phyloP scores from a whole-genome alignment of 768 basidiomycete genomes.

The Roridomyces roridus region DNA sequence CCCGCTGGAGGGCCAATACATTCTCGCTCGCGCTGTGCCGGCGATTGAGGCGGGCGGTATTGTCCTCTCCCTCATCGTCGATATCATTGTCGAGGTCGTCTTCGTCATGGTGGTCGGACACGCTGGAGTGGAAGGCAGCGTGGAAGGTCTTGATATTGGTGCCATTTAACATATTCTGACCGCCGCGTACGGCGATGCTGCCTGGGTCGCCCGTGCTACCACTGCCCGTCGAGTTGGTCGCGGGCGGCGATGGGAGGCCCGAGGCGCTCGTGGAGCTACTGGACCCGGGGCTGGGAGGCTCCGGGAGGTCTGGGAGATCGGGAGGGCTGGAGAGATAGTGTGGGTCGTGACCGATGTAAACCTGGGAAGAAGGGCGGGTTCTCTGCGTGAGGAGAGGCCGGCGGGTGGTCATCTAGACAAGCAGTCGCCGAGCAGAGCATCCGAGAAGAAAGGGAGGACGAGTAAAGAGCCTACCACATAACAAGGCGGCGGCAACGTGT shows the following conservation, averaged over 20 bases:
- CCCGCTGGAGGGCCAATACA: constrained; percentile 65
- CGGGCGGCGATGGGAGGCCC: constrained; percentile 83
- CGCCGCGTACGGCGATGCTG: constrained; percentile 42
- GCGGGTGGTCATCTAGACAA: constrained; percentile 55
- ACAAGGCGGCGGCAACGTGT: constrained; percentile 20
- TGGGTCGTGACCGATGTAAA: constrained; percentile 56
- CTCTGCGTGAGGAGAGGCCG: constrained; percentile 44
- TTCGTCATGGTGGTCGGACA: constrained; percentile 53
- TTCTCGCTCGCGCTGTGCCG: constrained; percentile 55
- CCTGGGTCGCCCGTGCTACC: constrained; percentile 72
- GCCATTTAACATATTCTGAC: constrained; percentile 46
- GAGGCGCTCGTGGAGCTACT: constrained; percentile 55
- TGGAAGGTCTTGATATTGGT: constrained; percentile 41
- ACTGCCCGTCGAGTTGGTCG: constrained; percentile 85
- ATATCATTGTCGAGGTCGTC: constrained; percentile 51
- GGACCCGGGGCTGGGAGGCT: constrained; percentile 68
- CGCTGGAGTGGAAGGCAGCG: constrained; percentile 27
- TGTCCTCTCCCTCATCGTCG: constrained; percentile 64
- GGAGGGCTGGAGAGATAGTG: constrained; percentile 41
- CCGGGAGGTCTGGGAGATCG: constrained; percentile 70
- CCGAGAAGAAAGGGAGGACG: background rate
- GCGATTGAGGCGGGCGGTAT: constrained; percentile 59
- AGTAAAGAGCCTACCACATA: constrained; percentile 17
- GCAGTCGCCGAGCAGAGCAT: constrained; percentile 23
- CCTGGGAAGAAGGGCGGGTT: constrained; percentile 66